Base-by-base conservation (phyloP, 73 alveolate species). In the Paramecium caudatum region DNA sequence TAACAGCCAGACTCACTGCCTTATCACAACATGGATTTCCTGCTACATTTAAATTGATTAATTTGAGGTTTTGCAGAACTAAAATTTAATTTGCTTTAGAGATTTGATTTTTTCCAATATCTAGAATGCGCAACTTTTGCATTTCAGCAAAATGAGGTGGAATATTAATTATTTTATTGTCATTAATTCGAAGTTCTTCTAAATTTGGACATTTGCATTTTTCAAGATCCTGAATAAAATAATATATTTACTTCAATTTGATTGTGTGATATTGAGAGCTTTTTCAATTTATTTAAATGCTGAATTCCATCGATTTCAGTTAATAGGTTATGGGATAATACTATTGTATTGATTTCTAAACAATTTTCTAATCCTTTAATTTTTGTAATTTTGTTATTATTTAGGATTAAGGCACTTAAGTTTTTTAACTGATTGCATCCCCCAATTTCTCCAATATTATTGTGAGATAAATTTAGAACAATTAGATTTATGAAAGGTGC, bases 11-110 rank as follows among this genome's bases (percentile, higher is more conserved):
- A 12, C 12, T 25, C 7, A 68, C 37, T 12, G 65, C 62, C 65
- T 74, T 39, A 0, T 41, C 69, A 36, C 69, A 36, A 74, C 36
- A 37, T 15, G 88, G 88, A 74, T 74, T 74, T 19, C 88, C 88
- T 3, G 39, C 27, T 41, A 74, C 21, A 41, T 74, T 74, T 74
- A 74, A 43, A 41, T 39, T 16, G 16, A 37, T 74, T n/a, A 74
- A 39, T 74, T 74, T 74, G 19, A 74, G 21, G 19, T 74, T 41
- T 74, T 6, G 16, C 12, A 74, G 19, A 74, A 27, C 19, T n/a
- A 27, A 1, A 8, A 74, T 74, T 39, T 30, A 74, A 21, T 74
- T 10, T 6, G 39, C 37, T 15, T 74, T 41, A 36, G 36, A 21
- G 33, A 74, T 37, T 7, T 74, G 33, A 39, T 74, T 74, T 12